phyloP scores from a whole-genome alignment of 805 yeast genomes.

The Kodamaea neixiangensis region DNA sequence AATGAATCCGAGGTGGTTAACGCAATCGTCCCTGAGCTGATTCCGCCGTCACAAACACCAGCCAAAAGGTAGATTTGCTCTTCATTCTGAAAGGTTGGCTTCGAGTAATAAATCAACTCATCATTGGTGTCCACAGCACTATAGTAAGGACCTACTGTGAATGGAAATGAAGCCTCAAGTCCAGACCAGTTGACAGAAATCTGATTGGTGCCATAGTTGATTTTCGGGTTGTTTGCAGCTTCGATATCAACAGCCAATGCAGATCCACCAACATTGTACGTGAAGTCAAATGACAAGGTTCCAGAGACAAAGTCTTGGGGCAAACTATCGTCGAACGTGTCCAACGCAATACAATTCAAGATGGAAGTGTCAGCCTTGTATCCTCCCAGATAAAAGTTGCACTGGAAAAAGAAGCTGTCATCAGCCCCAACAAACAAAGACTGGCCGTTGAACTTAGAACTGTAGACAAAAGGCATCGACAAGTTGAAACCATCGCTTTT shows the following conservation, averaged over 20 bases:
- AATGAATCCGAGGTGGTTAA: constrained; percentile 14
- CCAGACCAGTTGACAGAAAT: constrained; percentile 15
- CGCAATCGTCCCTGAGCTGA: constrained; percentile 13
- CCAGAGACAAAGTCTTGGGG: constrained; percentile 9
- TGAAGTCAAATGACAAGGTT: constrained; percentile 16
- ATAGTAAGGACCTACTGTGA: constrained; percentile 18
- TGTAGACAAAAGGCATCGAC: constrained; percentile 18
- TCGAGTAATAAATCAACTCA: constrained; percentile 15
- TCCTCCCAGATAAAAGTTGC: constrained; percentile 7
- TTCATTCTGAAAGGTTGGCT: constrained; percentile 17
- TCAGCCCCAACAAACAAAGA: constrained; percentile 14
- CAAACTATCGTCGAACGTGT: neutral
- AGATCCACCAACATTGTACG: constrained; percentile 22
- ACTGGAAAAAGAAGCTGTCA: constrained; percentile 13
- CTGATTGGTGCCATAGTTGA: constrained; percentile 9
- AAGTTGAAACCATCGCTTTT: constrained; percentile 15
- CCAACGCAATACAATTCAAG: neutral
- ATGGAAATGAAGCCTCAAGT: constrained; percentile 11
- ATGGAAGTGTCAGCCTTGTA: neutral
- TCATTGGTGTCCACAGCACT: constrained; percentile 7
- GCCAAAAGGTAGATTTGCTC: constrained; percentile 18
- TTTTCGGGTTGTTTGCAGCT: constrained; percentile 12
- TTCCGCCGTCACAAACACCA: constrained; percentile 18
- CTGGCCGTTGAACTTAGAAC: constrained; percentile 16
- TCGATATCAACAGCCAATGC: constrained; percentile 13